Conservation (phyloP, 805 yeast species). For the Candida gorgasii region DNA sequence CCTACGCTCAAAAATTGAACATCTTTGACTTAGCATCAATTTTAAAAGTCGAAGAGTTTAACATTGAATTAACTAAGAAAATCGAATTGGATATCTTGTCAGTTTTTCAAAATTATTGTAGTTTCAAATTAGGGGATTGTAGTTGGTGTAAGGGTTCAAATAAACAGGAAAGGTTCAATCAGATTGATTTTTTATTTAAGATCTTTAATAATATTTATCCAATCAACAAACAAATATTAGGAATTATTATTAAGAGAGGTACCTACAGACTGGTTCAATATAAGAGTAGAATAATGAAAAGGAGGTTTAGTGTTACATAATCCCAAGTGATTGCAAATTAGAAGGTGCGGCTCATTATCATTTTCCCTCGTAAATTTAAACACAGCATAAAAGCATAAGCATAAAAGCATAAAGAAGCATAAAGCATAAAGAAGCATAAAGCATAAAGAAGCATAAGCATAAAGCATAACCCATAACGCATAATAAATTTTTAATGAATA, state of each 20-base stretch:
- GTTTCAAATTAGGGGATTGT: conserved; percentile 10
- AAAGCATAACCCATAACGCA: too few species aligned
- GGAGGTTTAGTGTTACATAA: conserved; percentile 1
- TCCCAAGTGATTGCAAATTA: neutral
- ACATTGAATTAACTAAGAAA: conserved; percentile 10
- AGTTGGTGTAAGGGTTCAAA: conserved; percentile 10
- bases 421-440: neutral
- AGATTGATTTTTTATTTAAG: conserved; percentile 7
- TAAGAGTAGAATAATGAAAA: conserved; percentile 2
- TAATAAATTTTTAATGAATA: too few species aligned
- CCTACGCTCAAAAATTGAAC: conserved; percentile 8
- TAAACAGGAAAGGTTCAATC: conserved; percentile 4
- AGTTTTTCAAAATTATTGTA: conserved; percentile 9
- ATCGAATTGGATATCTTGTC: conserved; percentile 8
- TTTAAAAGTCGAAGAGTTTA: conserved; percentile 7
- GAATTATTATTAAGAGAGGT: conserved; percentile 9
- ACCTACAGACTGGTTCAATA: conserved; percentile 8
- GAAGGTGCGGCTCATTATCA: neutral
- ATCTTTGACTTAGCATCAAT: conserved; percentile 8
- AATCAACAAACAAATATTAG: conserved; percentile 3
- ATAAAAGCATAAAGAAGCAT: neutral
- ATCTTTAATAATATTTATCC: conserved; percentile 12
- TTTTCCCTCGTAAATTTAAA: too few species aligned
- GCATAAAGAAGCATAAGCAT: neutral
- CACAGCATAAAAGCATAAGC: neutral